These are phyloP conservation scores for Xerocomus nothofagi DNA, from an alignment of 1,284 basidiomycete genomes.

Conservation along the genomic window DNA sequence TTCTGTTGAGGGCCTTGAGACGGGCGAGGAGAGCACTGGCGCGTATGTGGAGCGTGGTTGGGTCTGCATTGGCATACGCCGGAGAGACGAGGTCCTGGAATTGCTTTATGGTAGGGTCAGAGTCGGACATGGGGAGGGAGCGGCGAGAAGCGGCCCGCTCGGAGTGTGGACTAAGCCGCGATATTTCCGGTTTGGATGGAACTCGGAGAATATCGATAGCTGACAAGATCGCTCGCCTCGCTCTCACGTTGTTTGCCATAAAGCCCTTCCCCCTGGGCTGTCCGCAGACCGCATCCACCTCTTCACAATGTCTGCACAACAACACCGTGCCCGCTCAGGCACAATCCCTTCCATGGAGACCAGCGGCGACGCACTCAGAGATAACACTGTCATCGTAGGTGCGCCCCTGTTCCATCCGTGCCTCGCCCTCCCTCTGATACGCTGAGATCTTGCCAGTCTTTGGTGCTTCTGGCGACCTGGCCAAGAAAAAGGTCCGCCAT, in stretches of 20 bases:
- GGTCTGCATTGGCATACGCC: constrained; percentile 46
- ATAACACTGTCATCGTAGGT: constrained; percentile 89
- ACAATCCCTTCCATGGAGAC: constrained; percentile 88
- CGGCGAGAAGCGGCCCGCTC: constrained; percentile 17
- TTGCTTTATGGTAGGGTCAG: constrained; percentile 55
- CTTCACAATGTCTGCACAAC: constrained; percentile 39
- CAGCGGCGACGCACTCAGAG: constrained; percentile 68
- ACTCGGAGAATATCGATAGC: too few species aligned
- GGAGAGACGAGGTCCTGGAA: constrained; percentile 62
- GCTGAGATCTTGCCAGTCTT: constrained; percentile 59
- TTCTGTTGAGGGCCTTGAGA: constrained; percentile 72
- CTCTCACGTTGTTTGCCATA: constrained; percentile 32
- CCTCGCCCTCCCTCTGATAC: constrained; percentile 16
- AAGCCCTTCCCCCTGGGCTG: constrained; percentile 15
- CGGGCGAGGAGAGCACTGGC: constrained; percentile 72
- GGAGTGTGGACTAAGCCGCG: not conserved
- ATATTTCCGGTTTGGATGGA: constrained; percentile 16
- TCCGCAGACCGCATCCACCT: not conserved
- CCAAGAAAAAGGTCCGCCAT: constrained; percentile 92
- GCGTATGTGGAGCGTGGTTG: constrained; percentile 54
- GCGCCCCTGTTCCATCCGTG: constrained; percentile 30
- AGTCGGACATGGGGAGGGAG: constrained; percentile 23
- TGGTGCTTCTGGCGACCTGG: constrained; percentile 96
- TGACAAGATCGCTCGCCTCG: not conserved
- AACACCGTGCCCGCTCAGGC: constrained; percentile 61